Evolutionary conservation across 2,329 filamentous ascomycete species (phyloP).

Genomic region (Trichoderma semiorbis): DNA sequence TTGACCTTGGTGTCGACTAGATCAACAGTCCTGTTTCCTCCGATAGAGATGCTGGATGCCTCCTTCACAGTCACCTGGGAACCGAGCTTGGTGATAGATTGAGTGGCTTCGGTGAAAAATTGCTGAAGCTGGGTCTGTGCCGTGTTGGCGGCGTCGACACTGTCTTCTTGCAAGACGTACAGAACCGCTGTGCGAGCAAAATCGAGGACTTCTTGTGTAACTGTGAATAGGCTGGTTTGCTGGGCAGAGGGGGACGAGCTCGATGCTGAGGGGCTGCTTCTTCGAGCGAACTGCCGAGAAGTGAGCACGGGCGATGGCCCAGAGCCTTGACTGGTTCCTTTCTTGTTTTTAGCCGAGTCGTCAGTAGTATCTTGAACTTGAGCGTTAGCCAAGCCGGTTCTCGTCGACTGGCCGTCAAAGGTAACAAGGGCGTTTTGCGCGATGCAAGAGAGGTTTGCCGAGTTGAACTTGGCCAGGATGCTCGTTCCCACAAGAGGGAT

Average conservation of each 20-base stretch:
- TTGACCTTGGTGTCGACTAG: constrained; percentile 47
- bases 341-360: neutral
- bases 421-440: constrained; percentile 85
- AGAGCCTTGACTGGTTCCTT: neutral
- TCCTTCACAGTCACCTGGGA: constrained; percentile 37
- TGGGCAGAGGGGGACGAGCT: constrained; percentile 2
- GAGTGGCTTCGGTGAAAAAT: constrained; percentile 47
- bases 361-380: constrained; percentile 26
- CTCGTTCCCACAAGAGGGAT: constrained; percentile 68
- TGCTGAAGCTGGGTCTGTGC: constrained; percentile 54
- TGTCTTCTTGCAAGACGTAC: constrained; percentile 57
- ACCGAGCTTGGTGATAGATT: constrained; percentile 27
- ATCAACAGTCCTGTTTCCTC: constrained; percentile 46
- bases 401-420: constrained; percentile 60
- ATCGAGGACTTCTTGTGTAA: constrained; percentile 57
- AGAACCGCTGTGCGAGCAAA: constrained; percentile 62
- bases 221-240: constrained; percentile 36
- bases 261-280: neutral
- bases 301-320: neutral
- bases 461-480: constrained; percentile 73
- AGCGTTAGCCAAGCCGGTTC: constrained; percentile 30
- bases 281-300: neutral
- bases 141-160: constrained; percentile 46
- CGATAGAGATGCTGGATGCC: constrained; percentile 42
- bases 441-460: constrained; percentile 71